phyloP scores from a whole-genome alignment of 2,329 filamentous ascomycete species.

The Colletotrichum filicis region DNA sequence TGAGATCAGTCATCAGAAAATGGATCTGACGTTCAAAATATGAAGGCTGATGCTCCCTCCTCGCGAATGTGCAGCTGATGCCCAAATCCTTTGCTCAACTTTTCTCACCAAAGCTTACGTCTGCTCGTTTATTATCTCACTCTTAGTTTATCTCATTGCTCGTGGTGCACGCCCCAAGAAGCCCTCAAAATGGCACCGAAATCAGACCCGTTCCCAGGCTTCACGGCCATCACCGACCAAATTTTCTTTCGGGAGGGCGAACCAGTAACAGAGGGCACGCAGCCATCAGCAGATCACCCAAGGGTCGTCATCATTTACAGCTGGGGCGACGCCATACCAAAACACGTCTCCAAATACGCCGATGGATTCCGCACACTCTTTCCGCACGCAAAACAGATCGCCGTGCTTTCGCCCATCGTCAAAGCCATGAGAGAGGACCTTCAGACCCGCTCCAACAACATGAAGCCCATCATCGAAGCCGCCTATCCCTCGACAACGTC shows the following conservation, averaged over 20 bases:
- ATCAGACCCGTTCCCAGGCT: conserved; percentile 51
- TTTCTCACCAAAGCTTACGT: not conserved
- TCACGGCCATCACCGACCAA: conserved; percentile 58
- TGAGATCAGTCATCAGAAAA: not conserved
- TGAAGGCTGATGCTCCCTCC: not conserved
- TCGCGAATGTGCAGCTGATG: not conserved
- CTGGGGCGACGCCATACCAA: conserved; percentile 67
- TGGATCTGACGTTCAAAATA: not conserved
- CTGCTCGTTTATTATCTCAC: not conserved
- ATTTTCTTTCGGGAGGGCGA: conserved; percentile 56
- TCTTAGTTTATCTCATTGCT: not conserved
- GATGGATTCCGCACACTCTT: conserved; percentile 62
- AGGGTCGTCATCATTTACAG: conserved; percentile 63
- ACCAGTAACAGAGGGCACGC: conserved; percentile 31
- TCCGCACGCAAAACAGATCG: conserved; percentile 60
- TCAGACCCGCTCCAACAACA: conserved; percentile 53
- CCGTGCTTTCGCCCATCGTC: conserved; percentile 61
- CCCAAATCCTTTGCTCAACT: no score
- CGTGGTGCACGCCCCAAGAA: not conserved
- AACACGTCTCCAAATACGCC: conserved; percentile 66
- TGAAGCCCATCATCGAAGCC: conserved; percentile 57
- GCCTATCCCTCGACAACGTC: conserved; percentile 42
- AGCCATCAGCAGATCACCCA: conserved; percentile 45
- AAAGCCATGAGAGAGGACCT: conserved; percentile 57
- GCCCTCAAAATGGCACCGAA: conserved; percentile 22